These are phyloP conservation scores for Psilocybe cyanescens DNA, from an alignment of 768 basidiomycete genomes.

Conservation along the genomic window DNA sequence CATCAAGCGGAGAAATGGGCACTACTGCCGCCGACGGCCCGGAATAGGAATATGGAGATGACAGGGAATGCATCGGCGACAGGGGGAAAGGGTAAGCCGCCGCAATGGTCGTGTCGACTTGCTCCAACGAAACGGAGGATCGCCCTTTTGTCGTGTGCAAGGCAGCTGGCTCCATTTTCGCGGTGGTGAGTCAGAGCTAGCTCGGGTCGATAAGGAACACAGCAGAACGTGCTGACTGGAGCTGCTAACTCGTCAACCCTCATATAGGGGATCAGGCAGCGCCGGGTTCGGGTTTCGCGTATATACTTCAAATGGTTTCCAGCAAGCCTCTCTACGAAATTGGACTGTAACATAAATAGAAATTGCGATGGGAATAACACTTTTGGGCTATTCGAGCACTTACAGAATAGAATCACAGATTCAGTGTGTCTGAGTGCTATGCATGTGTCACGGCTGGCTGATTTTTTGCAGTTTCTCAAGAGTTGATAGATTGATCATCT, in stretches of 20 bases:
- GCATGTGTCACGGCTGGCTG: neutral
- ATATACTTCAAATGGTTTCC: constrained; percentile 1
- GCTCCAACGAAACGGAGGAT: neutral
- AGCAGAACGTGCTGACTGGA: neutral
- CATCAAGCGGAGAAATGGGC: neutral
- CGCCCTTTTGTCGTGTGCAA: neutral
- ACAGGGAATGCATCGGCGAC: neutral
- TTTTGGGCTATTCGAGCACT: neutral
- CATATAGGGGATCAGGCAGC: neutral
- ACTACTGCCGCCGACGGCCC: neutral
- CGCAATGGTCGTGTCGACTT: neutral
- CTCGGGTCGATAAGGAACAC: neutral
- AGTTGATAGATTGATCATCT: neutral
- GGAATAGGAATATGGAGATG: neutral
- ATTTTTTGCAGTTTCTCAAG: constrained; percentile 1
- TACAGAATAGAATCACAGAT: neutral
- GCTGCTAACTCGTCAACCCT: neutral
- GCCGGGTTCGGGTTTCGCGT: constrained; percentile 4
- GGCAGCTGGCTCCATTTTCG: neutral
- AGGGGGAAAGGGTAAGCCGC: neutral
- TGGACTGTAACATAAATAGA: constrained; percentile 1
- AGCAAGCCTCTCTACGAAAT: neutral
- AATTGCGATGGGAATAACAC: constrained; percentile 1
- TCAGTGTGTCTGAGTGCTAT: too few relatives aligned
- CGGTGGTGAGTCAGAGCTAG: neutral